Percentiles rank a stretch among this genome's conserved stretches.
Evolutionary conservation across 192 early-diverging fungal genomes (phyloP).

Genomic region (Irineochytrium annulatum): DNA sequence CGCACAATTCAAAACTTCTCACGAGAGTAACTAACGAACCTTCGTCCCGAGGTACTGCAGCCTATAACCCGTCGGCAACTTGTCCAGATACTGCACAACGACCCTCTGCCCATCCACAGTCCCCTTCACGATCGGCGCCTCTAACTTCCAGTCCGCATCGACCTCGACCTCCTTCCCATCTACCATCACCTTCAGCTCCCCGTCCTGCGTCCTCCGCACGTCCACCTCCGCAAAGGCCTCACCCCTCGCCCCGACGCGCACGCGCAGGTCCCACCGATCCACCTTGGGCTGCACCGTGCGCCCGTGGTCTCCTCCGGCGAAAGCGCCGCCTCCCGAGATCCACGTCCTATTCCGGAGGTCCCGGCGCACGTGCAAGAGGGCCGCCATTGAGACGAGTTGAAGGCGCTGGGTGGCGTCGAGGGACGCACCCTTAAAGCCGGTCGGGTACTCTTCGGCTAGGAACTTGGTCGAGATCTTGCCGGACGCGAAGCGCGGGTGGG

Average conservation of each 20-base stretch:
- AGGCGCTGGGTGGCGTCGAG: conserved; percentile 45
- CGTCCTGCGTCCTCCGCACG: conserved; percentile 7
- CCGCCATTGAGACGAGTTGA: conserved; percentile 65
- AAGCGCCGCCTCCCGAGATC: conserved; percentile 36
- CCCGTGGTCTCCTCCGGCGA: too few relatives aligned
- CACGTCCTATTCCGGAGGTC: conserved; percentile 60
- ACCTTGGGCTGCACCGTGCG: not conserved
- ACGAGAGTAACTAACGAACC: conserved; percentile 11
- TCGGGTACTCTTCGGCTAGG: conserved; percentile 83
- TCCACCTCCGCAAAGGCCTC: conserved; percentile 10
- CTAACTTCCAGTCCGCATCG: conserved; percentile 65
- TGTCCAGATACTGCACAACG: conserved; percentile 67
- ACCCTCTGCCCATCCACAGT: conserved; percentile 32
- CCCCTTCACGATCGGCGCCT: conserved; percentile 66
- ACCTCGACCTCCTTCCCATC: conserved; percentile 29
- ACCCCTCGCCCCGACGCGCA: conserved; percentile 13
- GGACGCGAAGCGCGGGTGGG: conserved; percentile 61
- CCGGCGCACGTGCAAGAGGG: conserved; percentile 63
- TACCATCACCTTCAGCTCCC: conserved; percentile 7
- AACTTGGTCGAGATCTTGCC: conserved; percentile 84
- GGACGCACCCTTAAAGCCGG: conserved; percentile 75
- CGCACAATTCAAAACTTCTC: not conserved
- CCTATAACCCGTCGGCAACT: conserved; percentile 69
- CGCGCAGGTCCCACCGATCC: conserved; percentile 19
- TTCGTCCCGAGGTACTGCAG: conserved; percentile 80